Evolutionary conservation across 2,329 filamentous ascomycete species (phyloP), one percentile per base, ranked within the genome.

Genomic region (Alternaria dauci): DNA sequence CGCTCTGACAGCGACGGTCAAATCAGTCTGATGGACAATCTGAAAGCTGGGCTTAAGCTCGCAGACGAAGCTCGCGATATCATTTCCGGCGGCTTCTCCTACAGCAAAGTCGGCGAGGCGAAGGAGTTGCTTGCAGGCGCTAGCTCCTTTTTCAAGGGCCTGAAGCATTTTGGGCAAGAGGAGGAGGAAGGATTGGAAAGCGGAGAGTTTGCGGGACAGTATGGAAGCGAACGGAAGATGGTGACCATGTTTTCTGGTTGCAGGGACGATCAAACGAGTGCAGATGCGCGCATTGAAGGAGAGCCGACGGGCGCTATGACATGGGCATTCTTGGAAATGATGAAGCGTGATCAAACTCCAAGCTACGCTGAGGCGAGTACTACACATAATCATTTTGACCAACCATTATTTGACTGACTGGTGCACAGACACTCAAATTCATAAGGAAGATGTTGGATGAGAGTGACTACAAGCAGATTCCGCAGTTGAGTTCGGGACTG

Each of bases 1-100:
- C 84, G 85, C 25, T 81, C 81, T 4, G 85, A 88, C 65, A 81
- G 81, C 26, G 83, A 87, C 11, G 86, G 86, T 41, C 85, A 86
- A 58, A 80, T 88, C 56, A 84, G 79, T 60, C 69, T 87, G 23
- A 77, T 88, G 57, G 83, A 88, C 71, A 86, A 86, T 47, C 66
- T 88, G 32, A 81, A 84, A 62, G 76, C 82, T 39, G 86, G 86
- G 1, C 75, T 83, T 2, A 74, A 78, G 16, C 79, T 88, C 20
- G 75, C 86, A 3, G 71, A 75, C n/a, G 82, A 84, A 48, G 87
- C 86, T 2, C 75, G 77, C 9, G 69, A 81, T 39, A 76, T 88
- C 1, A 78, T 88, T 34, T 76, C 81, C 25, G 83, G 84, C 4
- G 84, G 84, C 16, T 85, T 86, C 67, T 59, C 79, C 75, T 78